phyloP scores from a whole-genome alignment of 2,329 filamentous ascomycete genomes.

The Ophiostoma pallidulum region DNA sequence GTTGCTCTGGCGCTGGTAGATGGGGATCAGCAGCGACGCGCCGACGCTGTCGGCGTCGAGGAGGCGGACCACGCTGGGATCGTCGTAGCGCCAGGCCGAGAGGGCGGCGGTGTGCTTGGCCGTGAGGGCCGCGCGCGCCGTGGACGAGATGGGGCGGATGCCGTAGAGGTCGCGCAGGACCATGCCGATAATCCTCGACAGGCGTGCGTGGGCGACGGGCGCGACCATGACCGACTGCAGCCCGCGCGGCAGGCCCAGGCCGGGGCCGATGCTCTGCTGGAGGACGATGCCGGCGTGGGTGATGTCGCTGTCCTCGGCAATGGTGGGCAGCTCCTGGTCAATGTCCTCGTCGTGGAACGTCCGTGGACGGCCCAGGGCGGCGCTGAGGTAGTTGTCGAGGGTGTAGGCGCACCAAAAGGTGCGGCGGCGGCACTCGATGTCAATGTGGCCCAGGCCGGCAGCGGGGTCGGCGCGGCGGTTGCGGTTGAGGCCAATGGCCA shows the following conservation, averaged over 20 bases:
- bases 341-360: conserved; percentile 57
- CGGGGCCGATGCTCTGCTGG: neutral
- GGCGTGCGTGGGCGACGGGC: conserved; percentile 10
- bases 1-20: conserved; percentile 27
- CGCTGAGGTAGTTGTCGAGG: conserved; percentile 55
- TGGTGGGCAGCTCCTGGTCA: conserved; percentile 48
- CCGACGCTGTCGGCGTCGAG: conserved; percentile 27
- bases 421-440: conserved; percentile 30
- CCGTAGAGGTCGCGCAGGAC: conserved; percentile 29
- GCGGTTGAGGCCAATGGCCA: conserved; percentile 32
- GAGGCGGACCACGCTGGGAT: conserved; percentile 23
- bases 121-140: conserved; percentile 20
- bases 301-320: conserved; percentile 45
- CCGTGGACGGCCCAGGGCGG: conserved; percentile 50
- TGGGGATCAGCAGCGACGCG: conserved; percentile 4
- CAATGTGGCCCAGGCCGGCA: conserved; percentile 23
- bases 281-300: neutral
- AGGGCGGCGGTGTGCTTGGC: conserved; percentile 24
- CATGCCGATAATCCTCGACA: conserved; percentile 27
- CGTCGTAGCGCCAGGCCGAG: conserved; percentile 24
- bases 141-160: conserved; percentile 25
- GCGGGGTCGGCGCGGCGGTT: conserved; percentile 20
- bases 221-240: conserved; percentile 8
- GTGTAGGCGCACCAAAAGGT: conserved; percentile 58
- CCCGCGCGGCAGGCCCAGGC: neutral